Base-by-base conservation (phyloP, 305 asterid genomes). In the Solanum chacoense region DNA sequence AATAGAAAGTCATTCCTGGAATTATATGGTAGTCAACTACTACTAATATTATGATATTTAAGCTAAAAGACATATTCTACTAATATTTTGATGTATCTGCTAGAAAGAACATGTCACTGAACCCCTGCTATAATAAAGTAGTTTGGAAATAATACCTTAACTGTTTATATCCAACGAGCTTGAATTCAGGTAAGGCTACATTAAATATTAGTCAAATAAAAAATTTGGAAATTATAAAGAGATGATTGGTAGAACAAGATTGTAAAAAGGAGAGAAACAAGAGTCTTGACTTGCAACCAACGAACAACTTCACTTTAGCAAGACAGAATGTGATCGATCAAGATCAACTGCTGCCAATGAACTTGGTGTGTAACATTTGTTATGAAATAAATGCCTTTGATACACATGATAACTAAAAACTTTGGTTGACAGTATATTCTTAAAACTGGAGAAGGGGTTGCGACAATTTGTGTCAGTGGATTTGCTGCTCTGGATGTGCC, bases 401-500 rank as follows among this genome's bases (percentile, higher is more conserved):
- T 83, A 83, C 87, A 45, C 71, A 29, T 81, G 86, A 16, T 29
- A 45, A 55, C 74, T 4, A 55, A 84, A 50, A 6, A 12, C 37
- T 75, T 55, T 55, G 88, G 87, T 59, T 76, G 86, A 89, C 94
- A 92, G 95, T 93, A 93, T 42, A 76, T 93, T 87, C 92, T 93
- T 22, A 91, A 91, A 88, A 89, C 89, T 9, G 94, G 94, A 40
- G 89, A 87, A 50, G 95, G 92, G 85, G 16, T 63, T 78, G 75
- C 93, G 26, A n/a, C 91, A 8, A 31, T 93, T 76, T 93, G 95
- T 76, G 26, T 93, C 77, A 93, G 95, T 59, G 94, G 94, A 73
- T 93, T 93, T 88, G 87, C 88, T 89, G 94, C 95, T 55, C 42
- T 93, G 81, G 95, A 93, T 75, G 87, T 93, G 81, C 93, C 93